Evolutionary conservation across 768 basidiomycete genomes (phyloP), one percentile per base, ranked within the genome.

Genomic region (Russula vinacea): DNA sequence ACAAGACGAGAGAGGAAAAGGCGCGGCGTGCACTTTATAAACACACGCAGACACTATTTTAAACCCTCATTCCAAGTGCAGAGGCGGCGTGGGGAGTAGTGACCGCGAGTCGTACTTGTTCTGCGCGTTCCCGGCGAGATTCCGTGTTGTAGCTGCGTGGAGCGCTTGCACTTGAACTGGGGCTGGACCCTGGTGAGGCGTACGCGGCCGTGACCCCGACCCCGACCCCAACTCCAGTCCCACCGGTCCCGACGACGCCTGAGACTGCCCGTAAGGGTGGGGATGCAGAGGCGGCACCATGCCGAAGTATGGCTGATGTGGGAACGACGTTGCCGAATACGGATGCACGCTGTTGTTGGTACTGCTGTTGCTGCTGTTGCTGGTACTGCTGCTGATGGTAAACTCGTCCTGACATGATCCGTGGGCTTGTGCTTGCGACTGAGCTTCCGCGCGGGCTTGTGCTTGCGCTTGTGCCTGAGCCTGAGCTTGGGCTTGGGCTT

Each of bases 401-500:
- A 50, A 62, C 37, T 62, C 61, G 54, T 56, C 61, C 33, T 19
- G 58, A 10, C 56, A 50, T 17, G 24, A 47, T 22, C 45, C 60
- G 59, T 47, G 64, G 64, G 49, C 64, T 65, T 37, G 64, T 57
- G 60, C 64, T 61, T 61, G 64, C 47, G 64, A 60, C 39, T 57
- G 64, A 65, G 54, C 64, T 65, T 61, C 64, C 64, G 17, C 64
- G 64, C 29, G 64, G 64, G 64, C 64, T 65, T 61, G 64, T 51
- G 49, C 59, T 50, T 65, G 64, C 19, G 55, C 62, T 63, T 52
- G 62, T 16, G 49, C 58, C 60, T 64, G 69, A 65, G 64, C 69
- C 61, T 63, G 57, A 67, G 61, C 65, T 67, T 60, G 66, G 56
- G 54, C 68, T 54, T 72, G 72, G 64, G 58, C 68, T 55, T 73